These are phyloP conservation scores for Pestalotiopsis fici DNA, from an alignment of 2,329 filamentous ascomycete species.

Conservation along the genomic window DNA sequence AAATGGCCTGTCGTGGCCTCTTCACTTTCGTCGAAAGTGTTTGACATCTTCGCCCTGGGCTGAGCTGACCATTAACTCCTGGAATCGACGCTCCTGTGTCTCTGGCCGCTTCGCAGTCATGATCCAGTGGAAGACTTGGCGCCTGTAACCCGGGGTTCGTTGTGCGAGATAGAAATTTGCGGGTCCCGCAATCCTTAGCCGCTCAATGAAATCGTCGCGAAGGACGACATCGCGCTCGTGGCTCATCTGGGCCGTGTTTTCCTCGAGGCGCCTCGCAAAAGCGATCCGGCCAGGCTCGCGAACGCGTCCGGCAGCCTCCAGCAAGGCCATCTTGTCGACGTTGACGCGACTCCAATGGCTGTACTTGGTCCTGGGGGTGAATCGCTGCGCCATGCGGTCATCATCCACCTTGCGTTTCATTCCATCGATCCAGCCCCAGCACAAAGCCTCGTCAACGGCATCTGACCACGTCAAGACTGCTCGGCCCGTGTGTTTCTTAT, in stretches of 20 bases:
- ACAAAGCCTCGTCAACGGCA: slow-evolving; percentile 56
- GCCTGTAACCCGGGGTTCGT: slow-evolving; percentile 8
- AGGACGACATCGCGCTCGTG: slow-evolving; percentile 10
- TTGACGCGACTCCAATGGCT: slow-evolving; percentile 62
- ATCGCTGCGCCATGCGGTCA: slow-evolving; percentile 51
- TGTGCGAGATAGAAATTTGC: slow-evolving; percentile 5
- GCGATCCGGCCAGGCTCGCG: slow-evolving; percentile 10
- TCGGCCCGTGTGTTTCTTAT: slow-evolving; percentile 11
- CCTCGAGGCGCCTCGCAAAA: slow-evolving; percentile 8
- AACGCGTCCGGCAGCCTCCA: slow-evolving; percentile 49
- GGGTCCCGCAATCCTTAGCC: background rate
- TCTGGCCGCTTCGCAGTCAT: slow-evolving; percentile 12
- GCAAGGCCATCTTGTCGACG: slow-evolving; percentile 46
- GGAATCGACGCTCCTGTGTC: slow-evolving; percentile 11
- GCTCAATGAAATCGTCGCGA: background rate
- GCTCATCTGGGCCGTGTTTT: slow-evolving; percentile 11
- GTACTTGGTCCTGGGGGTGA: slow-evolving; percentile 53
- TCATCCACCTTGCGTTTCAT: slow-evolving; percentile 46
- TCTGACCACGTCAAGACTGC: slow-evolving; percentile 26
- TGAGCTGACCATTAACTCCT: slow-evolving; percentile 9
- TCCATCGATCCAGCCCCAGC: slow-evolving; percentile 64
- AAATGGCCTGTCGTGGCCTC: background rate
- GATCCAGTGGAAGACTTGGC: slow-evolving; percentile 10
- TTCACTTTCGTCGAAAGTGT: slow-evolving; percentile 8
- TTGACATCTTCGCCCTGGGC: slow-evolving; percentile 1